A percentile compares a stretch with the other conserved stretches of the same genome.
Evolutionary conservation across 306 rosid genomes (phyloP).

Genomic region (Carpinus viminea): DNA sequence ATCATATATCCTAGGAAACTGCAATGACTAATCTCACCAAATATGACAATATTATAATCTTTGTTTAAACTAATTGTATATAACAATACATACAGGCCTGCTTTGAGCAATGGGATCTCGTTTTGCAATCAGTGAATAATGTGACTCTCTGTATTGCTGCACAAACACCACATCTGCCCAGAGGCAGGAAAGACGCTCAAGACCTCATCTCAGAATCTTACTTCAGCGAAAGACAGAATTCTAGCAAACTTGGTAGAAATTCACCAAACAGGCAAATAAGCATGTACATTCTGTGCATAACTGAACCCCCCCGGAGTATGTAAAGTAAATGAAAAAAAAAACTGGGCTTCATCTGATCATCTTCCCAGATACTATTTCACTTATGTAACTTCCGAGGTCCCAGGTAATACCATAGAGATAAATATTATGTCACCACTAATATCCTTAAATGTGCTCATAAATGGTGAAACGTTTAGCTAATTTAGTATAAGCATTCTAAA

Average conservation of each 20-base stretch:
- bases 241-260: not conserved
- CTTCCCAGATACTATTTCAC: not conserved
- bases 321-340: not conserved
- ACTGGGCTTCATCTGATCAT: not conserved
- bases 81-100: not conserved
- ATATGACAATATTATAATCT: not conserved
- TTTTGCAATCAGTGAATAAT: not conserved
- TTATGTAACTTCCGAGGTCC: not conserved
- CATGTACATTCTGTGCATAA: not conserved
- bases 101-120: not conserved
- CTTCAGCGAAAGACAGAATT: not conserved
- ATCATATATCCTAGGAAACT: not conserved
- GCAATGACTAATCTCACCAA: not conserved
- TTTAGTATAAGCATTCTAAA: not conserved
- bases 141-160: not conserved
- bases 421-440: not conserved
- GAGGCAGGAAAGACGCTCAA: not conserved
- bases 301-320: not conserved
- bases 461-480: not conserved
- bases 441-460: not conserved
- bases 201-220: not conserved
- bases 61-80: not conserved
- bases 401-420: not conserved
- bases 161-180: not conserved
- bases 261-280: not conserved